Percentiles rank a stretch among this genome's conserved stretches.
These are phyloP conservation scores for Ogataea nakhonphanomensis DNA, from an alignment of 805 yeast species.

Conservation along the genomic window DNA sequence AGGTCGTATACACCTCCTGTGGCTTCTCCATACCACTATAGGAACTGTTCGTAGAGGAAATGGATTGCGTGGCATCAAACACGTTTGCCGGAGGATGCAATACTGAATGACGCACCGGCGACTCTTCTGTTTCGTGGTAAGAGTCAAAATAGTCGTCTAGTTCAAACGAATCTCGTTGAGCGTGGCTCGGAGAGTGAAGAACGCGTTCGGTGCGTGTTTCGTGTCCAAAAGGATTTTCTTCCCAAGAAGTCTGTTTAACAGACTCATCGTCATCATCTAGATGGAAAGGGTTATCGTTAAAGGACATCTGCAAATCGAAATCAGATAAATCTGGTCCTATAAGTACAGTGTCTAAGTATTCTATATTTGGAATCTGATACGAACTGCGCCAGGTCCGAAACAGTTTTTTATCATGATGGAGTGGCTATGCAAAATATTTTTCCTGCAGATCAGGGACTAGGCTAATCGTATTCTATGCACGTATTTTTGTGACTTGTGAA, in stretches of 20 bases:
- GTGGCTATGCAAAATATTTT: slow-evolving; percentile 2
- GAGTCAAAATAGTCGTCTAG: slow-evolving; percentile 5
- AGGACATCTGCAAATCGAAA: neutral
- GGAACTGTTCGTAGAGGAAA: slow-evolving; percentile 6
- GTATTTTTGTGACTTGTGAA: slow-evolving; percentile 23
- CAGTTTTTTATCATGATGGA: slow-evolving; percentile 1
- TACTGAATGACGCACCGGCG: slow-evolving; percentile 4
- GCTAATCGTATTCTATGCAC: slow-evolving; percentile 22
- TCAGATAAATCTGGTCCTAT: neutral
- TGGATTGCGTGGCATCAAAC: slow-evolving; percentile 6
- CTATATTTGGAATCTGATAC: slow-evolving; percentile 6
- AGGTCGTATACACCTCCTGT: neutral
- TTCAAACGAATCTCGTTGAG: slow-evolving; percentile 4
- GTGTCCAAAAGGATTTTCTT: slow-evolving; percentile 3
- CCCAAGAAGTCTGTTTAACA: slow-evolving; percentile 1
- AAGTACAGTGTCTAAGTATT: slow-evolving; percentile 1
- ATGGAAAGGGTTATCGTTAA: slow-evolving; percentile 13
- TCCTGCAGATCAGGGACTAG: neutral
- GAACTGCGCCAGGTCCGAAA: slow-evolving; percentile 9
- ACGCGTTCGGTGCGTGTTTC: neutral
- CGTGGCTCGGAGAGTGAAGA: neutral
- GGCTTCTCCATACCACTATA: slow-evolving; percentile 4
- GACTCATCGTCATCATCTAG: slow-evolving; percentile 14
- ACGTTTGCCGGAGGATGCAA: slow-evolving; percentile 9
- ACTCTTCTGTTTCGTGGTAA: slow-evolving; percentile 1